Evolutionary conservation across 2,329 filamentous ascomycete species (phyloP), one percentile per base, ranked within the genome.

Genomic region (Davidsoniella eucalypti): DNA sequence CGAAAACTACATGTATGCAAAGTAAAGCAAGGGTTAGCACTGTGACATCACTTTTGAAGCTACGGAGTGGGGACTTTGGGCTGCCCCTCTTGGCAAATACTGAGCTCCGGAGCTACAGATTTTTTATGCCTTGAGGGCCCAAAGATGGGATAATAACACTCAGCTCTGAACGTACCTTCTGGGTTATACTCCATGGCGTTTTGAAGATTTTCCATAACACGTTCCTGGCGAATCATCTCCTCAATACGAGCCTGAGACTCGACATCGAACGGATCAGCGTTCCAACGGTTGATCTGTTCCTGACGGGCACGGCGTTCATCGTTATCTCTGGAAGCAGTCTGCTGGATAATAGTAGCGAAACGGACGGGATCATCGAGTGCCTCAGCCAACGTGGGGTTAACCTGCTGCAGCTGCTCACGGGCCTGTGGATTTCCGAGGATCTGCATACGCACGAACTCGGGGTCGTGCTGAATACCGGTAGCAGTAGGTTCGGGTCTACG

Each of bases 181-280:
- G 92, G 92, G 60, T 93, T 94, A 66, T 96, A 82, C 66, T 96
- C 90, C 75, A 95, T 90, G 40, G 92, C 92, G 66, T 88, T 92
- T 61, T 96, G 87, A 54, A 96, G 66, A 61, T 98, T 98, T 67
- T 95, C 87, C 65, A 90, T 87, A 43, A 98, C 90, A 14, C 82
- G 75, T 66, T 96, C 85, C 65, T 95, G 85, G 50, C 92, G 81
- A 61, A 98, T 98, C 66, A 96, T 93, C 67, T 98, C 92, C 61
- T 92, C 90, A 55, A 98, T 98, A 67, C 82, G 86, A 44, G 75
- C 75, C 66, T 98, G 92, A 7, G 88, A 86, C 56, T 95, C 88
- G 23, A 87, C 69, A 61, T 98, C 90, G 67, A 96, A 95, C 0
- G 90, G 88, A 60, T 98, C 92, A 8, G 87, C 83, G 62, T 96